Percentiles rank a stretch among this genome's conserved stretches.
These are phyloP conservation scores for Penicillium manginii DNA, from an alignment of 495 filamentous ascomycete genomes.

Conservation along the genomic window DNA sequence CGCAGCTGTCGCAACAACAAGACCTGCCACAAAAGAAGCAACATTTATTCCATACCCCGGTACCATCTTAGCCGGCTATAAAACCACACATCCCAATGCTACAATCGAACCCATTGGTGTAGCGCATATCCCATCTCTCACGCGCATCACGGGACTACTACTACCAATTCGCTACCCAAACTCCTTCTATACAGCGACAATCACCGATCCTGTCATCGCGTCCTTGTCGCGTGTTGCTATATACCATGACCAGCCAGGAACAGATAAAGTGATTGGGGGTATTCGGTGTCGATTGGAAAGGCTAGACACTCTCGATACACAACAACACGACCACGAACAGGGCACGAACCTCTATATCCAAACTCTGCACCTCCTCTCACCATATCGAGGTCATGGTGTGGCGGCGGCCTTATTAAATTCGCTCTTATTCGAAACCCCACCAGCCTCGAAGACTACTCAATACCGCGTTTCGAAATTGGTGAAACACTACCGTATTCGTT, in stretches of 20 bases:
- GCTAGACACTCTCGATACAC: constrained; percentile 6
- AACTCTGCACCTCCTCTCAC: constrained; percentile 79
- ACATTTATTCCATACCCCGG: constrained; percentile 41
- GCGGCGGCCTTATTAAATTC: constrained; percentile 69
- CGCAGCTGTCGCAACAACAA: constrained; percentile 25
- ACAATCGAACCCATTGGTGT: constrained; percentile 62
- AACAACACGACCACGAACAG: constrained; percentile 10
- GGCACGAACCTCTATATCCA: constrained; percentile 77
- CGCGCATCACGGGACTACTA: constrained; percentile 79
- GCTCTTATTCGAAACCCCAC: constrained; percentile 53
- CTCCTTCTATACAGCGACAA: constrained; percentile 79
- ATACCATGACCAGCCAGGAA: constrained; percentile 56
- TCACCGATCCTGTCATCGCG: constrained; percentile 66
- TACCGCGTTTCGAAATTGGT: constrained; percentile 52
- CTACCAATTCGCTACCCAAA: constrained; percentile 88
- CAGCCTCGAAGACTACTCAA: constrained; percentile 16
- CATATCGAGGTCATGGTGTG: constrained; percentile 80
- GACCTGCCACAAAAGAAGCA: constrained; percentile 31
- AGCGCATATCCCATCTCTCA: constrained; percentile 71
- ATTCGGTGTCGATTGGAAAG: constrained; percentile 81
- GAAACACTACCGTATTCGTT: constrained; percentile 51
- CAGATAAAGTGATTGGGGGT: constrained; percentile 73
- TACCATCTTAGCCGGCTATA: constrained; percentile 32
- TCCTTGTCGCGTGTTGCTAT: constrained; percentile 79
- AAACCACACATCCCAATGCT: constrained; percentile 44